Percentiles rank a stretch among this genome's conserved stretches.
These are phyloP conservation scores for Teratosphaeria gauchensis DNA, from an alignment of 2,329 filamentous ascomycete species.

Conservation along the genomic window DNA sequence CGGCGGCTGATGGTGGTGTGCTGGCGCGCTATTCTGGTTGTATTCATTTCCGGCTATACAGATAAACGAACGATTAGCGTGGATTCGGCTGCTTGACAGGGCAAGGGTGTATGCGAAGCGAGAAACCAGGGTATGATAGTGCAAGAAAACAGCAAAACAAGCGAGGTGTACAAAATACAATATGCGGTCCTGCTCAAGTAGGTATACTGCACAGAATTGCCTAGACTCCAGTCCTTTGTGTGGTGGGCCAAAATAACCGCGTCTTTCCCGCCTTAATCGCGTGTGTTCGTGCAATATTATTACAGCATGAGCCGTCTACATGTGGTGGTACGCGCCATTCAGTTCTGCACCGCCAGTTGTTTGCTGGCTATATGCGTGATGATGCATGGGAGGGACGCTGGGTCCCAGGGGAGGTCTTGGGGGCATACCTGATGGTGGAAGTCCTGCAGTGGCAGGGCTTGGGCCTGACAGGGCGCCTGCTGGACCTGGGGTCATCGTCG, in stretches of 20 bases:
- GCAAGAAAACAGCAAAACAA: conserved; percentile 18
- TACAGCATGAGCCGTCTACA: conserved; percentile 49
- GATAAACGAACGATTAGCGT: conserved; percentile 35
- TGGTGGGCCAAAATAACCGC: background rate
- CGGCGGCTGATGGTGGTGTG: conserved; percentile 57
- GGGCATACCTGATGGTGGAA: conserved; percentile 54
- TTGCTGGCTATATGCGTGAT: conserved; percentile 67
- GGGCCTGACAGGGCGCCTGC: conserved; percentile 54
- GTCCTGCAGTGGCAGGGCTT: conserved; percentile 48
- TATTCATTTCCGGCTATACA: conserved; percentile 48
- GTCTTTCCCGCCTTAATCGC: background rate
- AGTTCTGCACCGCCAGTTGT: conserved; percentile 60
- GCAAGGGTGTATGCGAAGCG: conserved; percentile 21
- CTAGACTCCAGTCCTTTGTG: background rate
- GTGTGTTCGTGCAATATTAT: conserved; percentile 5
- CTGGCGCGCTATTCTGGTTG: conserved; percentile 49
- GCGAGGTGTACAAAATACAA: conserved; percentile 14
- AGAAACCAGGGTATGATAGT: conserved; percentile 12
- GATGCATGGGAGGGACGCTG: conserved; percentile 44
- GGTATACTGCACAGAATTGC: conserved; percentile 14
- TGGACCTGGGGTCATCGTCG: conserved; percentile 11
- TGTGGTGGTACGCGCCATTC: conserved; percentile 97
- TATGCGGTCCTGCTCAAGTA: conserved; percentile 12
- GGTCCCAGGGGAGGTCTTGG: conserved; percentile 47
- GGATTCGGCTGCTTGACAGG: conserved; percentile 16